phyloP scores from a whole-genome alignment of 2,329 filamentous ascomycete species.

The Arthroderma sp. region DNA sequence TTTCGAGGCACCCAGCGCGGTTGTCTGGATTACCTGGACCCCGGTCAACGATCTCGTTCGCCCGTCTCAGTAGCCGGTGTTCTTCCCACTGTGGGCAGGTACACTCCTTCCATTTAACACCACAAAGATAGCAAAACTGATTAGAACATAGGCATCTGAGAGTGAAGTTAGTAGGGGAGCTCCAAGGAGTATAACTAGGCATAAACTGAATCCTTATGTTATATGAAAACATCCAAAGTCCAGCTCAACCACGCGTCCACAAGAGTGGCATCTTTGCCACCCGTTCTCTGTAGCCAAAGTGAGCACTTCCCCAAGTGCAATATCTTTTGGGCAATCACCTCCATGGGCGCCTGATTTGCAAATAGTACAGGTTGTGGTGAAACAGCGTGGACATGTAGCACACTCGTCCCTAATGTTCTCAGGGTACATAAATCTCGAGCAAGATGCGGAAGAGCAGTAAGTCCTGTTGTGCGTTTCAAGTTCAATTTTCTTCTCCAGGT shows the following conservation, averaged over 20 bases:
- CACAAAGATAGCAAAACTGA: constrained; percentile 43
- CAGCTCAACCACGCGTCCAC: constrained; percentile 40
- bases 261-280: constrained; percentile 43
- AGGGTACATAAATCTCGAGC: constrained; percentile 38
- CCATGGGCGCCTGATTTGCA: constrained; percentile 41
- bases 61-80: not conserved
- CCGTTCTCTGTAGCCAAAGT: constrained; percentile 31
- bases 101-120: constrained; percentile 33
- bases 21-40: not conserved
- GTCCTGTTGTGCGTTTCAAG: constrained; percentile 36
- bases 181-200: not conserved
- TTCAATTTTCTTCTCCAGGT: constrained; percentile 39
- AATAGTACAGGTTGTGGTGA: constrained; percentile 35
- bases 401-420: constrained; percentile 22
- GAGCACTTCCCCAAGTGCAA: constrained; percentile 30
- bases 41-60: not conserved
- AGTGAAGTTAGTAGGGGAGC: not conserved
- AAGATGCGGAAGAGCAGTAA: constrained; percentile 39
- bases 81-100: constrained; percentile 17
- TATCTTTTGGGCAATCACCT: constrained; percentile 40
- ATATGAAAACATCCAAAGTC: constrained; percentile 46
- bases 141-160: constrained; percentile 36
- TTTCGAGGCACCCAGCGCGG: not conserved
- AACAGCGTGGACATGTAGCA: constrained; percentile 37
- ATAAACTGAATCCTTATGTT: constrained; percentile 32